Base-by-base conservation (phyloP, 2,329 filamentous ascomycete genomes). In the Fusarium staphyleae region DNA sequence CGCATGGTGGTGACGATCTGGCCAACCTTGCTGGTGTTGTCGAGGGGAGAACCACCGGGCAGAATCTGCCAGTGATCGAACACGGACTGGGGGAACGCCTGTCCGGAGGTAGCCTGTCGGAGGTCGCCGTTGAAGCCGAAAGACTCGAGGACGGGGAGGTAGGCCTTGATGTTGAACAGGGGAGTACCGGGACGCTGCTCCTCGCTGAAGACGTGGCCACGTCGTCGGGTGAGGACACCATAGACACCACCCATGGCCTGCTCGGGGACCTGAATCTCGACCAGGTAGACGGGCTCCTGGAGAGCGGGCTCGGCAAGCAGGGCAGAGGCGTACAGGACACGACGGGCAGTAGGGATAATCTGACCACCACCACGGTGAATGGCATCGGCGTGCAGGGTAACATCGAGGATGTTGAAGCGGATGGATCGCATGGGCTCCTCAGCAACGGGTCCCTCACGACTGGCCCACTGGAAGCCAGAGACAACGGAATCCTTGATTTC, bases 401-500 rank as follows among this genome's bases (percentile, higher is more conserved):
- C 95, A 90, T 99, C 95, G 76, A 97, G 87, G 78, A 99, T 88
- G 89, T 99, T 99, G 87, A 96, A 99, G 83, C 95, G 91, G 79
- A 96, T 80, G 68, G 88, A 88, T 77, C 95, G 91, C 92, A 99
- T 93, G 72, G 95, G 95, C 87, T 99, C 95, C 82, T 99, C 95
- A 70, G 90, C 93, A 75, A 99, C 81, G 72, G 95, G 95, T 84
- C 95, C 95, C 86, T 99, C 95, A 76, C 93, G 89, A 71, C 91
- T 91, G 68, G 95, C 95, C 95, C 95, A 99, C 82, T 99, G 95
- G 92, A 99, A 99, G 88, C 95, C 95, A 69, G 95, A 98, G 75
- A 98, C 93, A 70, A 98, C 89, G 59, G 93, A 98, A 77, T 99
- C 95, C 90, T 99, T 99, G 88, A 99, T 99, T 90, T 99, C 95